These are phyloP conservation scores for Epichloe typhina DNA, from an alignment of 2,329 filamentous ascomycete species.

Conservation along the genomic window DNA sequence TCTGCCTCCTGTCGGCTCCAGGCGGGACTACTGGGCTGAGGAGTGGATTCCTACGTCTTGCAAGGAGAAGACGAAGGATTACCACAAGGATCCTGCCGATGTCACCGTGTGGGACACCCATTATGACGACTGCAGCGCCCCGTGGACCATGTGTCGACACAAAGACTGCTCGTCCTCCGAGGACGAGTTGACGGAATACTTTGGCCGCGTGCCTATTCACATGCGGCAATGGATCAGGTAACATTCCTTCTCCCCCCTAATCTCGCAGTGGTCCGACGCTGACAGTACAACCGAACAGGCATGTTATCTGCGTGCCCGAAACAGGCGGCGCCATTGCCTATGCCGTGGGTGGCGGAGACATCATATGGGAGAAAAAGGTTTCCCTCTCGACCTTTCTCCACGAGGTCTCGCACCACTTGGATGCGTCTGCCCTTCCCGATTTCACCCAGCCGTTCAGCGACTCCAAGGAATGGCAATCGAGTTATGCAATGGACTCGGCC, in stretches of 20 bases:
- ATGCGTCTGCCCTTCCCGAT: neutral
- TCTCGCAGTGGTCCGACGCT: too few species aligned
- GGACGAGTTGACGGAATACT: slow-evolving; percentile 14
- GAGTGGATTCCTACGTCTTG: slow-evolving; percentile 12
- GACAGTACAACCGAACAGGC: neutral
- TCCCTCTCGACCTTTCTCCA: neutral
- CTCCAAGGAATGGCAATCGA: neutral
- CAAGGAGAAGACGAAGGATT: slow-evolving; percentile 4
- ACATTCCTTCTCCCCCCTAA: neutral
- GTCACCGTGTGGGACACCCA: slow-evolving; percentile 14
- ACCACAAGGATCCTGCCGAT: slow-evolving; percentile 10
- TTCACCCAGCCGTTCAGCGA: neutral
- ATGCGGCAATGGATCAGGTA: slow-evolving; percentile 14
- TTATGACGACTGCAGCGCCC: slow-evolving; percentile 15
- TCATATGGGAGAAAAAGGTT: neutral
- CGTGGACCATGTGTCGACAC: slow-evolving; percentile 20
- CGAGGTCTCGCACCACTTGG: neutral
- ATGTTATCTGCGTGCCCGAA: neutral
- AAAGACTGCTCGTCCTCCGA: slow-evolving; percentile 11
- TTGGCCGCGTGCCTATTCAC: slow-evolving; percentile 17
- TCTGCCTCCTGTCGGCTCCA: slow-evolving; percentile 6
- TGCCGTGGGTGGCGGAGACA: neutral
- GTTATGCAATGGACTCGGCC: neutral
- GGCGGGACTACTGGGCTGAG: slow-evolving; percentile 10
- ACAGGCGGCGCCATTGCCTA: neutral